A percentile compares a stretch with the other conserved stretches of the same genome.
Conservation (phyloP, 73 alveolate genomes). For the Paramecium sexaurelia region DNA sequence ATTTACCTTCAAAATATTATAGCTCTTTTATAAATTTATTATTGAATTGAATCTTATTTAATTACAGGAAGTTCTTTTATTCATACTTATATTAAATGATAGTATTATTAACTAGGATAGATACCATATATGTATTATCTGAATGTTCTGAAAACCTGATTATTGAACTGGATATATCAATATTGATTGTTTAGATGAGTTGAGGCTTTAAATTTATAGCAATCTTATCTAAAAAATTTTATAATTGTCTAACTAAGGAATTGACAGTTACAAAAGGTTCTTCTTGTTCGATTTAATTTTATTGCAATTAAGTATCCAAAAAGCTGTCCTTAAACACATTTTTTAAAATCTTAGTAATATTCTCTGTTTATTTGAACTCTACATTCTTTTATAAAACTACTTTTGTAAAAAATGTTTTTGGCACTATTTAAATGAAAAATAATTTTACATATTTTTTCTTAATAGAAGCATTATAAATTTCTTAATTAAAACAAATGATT, state of each 20-base stretch:
- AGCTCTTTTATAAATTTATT: background rate
- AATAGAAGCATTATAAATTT: slow-evolving; percentile 3
- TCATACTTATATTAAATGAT: background rate
- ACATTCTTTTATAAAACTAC: background rate
- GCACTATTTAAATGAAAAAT: background rate
- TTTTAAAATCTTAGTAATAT: background rate
- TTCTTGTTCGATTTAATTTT: background rate
- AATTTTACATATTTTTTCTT: background rate
- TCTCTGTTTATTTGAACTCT: background rate
- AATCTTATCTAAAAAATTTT: background rate
- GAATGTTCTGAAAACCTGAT: background rate
- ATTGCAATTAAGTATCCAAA: background rate
- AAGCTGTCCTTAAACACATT: background rate
- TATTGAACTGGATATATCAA: background rate
- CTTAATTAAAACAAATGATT: background rate
- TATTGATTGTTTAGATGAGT: background rate
- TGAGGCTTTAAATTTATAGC: background rate
- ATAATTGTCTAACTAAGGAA: background rate
- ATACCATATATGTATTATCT: background rate
- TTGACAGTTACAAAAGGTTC: slow-evolving; percentile 19
- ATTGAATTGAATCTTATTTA: background rate
- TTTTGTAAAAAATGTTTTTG: slow-evolving; percentile 40
- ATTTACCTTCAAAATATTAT: background rate
- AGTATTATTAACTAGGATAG: background rate
- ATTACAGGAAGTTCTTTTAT: background rate